phyloP scores from a whole-genome alignment of 768 basidiomycete species.

The Boletus barrowsii region DNA sequence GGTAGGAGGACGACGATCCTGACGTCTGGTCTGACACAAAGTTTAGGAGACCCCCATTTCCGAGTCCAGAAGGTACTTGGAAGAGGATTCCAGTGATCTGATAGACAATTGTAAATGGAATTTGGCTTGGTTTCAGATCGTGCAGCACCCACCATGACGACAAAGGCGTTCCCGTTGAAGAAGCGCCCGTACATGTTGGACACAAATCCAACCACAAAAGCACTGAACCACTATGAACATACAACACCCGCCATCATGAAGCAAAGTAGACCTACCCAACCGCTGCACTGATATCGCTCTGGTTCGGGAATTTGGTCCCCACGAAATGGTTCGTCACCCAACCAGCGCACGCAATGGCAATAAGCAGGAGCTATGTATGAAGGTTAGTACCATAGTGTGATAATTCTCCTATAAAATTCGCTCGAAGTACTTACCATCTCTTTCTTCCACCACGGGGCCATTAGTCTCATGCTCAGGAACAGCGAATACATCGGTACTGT shows the following conservation, averaged over 20 bases:
- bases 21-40: slow-evolving; percentile 57
- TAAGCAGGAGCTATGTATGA: slow-evolving; percentile 40
- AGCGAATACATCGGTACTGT: slow-evolving; percentile 69
- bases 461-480: slow-evolving; percentile 63
- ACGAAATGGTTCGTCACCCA: slow-evolving; percentile 78
- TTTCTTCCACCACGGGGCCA: slow-evolving; percentile 53
- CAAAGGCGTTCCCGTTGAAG: slow-evolving; percentile 72
- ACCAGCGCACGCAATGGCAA: slow-evolving; percentile 62
- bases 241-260: neutral
- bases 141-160: slow-evolving; percentile 61
- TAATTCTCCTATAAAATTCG: neutral
- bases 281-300: slow-evolving; percentile 76
- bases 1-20: slow-evolving; percentile 54
- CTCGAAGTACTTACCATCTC: slow-evolving; percentile 48
- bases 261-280: slow-evolving; percentile 47
- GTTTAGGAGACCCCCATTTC: slow-evolving; percentile 74
- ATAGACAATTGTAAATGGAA: neutral
- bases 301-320: slow-evolving; percentile 54
- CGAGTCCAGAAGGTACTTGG: slow-evolving; percentile 80
- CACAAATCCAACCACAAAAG: slow-evolving; percentile 77
- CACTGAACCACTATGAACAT: slow-evolving; percentile 35
- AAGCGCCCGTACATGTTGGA: slow-evolving; percentile 76
- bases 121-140: neutral
- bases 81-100: slow-evolving; percentile 77
- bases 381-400: neutral